phyloP scores from a whole-genome alignment of 1,284 basidiomycete species.

The Cutaneotrichosporon sp. region DNA sequence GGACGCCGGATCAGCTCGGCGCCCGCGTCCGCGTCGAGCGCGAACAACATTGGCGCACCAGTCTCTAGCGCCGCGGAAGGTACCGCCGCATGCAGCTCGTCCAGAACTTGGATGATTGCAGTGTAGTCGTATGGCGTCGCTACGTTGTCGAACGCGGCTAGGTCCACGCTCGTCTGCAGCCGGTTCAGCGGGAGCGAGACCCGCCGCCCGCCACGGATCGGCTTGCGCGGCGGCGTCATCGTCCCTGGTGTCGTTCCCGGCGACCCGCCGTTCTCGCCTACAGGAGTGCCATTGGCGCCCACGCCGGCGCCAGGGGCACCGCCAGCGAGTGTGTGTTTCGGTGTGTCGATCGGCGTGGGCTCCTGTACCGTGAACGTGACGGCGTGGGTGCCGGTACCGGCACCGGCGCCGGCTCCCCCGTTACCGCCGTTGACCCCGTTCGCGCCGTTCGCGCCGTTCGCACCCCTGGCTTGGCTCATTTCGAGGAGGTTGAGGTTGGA shows the following conservation, averaged over 20 bases:
- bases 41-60: constrained; percentile 77
- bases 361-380: constrained; percentile 37
- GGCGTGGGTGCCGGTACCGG: not conserved
- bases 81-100: constrained; percentile 61
- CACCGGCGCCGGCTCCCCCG: not conserved
- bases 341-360: constrained; percentile 26
- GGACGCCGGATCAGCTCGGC: constrained; percentile 47
- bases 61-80: constrained; percentile 69
- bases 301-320: constrained; percentile 12
- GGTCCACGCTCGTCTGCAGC: constrained; percentile 41
- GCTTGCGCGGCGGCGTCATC: constrained; percentile 13
- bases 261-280: not conserved
- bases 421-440: not conserved
- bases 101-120: constrained; percentile 65
- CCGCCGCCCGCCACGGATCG: constrained; percentile 23
- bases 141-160: constrained; percentile 33
- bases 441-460: not conserved
- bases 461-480: not conserved
- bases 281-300: not conserved
- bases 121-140: constrained; percentile 69
- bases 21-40: constrained; percentile 59
- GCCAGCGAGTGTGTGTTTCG: constrained; percentile 12
- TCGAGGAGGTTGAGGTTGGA: not conserved
- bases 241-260: not conserved
- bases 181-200: constrained; percentile 53